Evolutionary conservation across 495 filamentous ascomycete species (phyloP).

Genomic region (Bombardia bombarda): DNA sequence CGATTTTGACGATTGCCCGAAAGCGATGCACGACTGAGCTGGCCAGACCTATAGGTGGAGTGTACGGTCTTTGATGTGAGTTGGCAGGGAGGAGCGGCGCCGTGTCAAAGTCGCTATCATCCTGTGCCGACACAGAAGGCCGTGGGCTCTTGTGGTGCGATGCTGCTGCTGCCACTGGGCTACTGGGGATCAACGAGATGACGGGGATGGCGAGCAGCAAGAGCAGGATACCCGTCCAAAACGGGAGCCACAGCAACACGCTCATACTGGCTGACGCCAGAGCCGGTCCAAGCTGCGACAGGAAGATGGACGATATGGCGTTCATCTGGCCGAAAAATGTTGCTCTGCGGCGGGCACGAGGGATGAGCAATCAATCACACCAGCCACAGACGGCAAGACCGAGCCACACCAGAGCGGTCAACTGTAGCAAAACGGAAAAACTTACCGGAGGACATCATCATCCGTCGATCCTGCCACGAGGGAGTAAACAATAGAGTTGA

Average conservation of each 20-base stretch:
- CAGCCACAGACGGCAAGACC: neutral
- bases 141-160: no score
- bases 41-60: slow-evolving; percentile 1
- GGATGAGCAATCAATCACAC: neutral
- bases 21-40: slow-evolving; percentile 14
- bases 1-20: slow-evolving; percentile 11
- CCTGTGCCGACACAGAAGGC: neutral
- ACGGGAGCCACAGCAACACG: slow-evolving; percentile 28
- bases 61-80: neutral
- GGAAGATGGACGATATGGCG: slow-evolving; percentile 31
- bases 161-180: no score
- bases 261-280: slow-evolving; percentile 35
- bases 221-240: slow-evolving; percentile 31
- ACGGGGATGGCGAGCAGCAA: slow-evolving; percentile 27
- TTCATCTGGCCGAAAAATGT: slow-evolving; percentile 38
- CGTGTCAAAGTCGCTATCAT: slow-evolving; percentile 11
- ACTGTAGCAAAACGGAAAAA: no score
- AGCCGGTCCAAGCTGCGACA: slow-evolving; percentile 31
- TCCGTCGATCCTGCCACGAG: slow-evolving; percentile 32
- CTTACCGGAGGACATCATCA: slow-evolving; percentile 30
- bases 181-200: slow-evolving; percentile 19
- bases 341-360: slow-evolving; percentile 17
- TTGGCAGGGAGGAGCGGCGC: slow-evolving; percentile 4
- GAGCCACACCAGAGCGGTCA: no score
- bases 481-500: slow-evolving; percentile 38